A percentile compares a stretch with the other conserved stretches of the same genome.
Conservation (phyloP, 169 alveolate genomes). For the Eimeria maxima region DNA sequence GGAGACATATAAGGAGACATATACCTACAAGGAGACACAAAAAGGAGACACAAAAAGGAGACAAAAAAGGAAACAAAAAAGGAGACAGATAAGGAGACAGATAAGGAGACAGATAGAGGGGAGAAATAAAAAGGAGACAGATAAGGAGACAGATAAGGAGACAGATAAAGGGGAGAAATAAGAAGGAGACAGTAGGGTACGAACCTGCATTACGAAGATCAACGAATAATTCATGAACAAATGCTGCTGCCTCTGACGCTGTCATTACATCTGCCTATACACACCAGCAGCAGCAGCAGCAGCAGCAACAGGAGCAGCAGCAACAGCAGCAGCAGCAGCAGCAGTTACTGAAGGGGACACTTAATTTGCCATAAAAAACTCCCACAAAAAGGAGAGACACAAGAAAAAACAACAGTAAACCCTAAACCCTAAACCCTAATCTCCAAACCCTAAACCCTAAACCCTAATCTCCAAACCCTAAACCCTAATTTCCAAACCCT, state of each 20-base stretch:
- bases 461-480: neutral
- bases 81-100: neutral
- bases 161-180: neutral
- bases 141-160: neutral
- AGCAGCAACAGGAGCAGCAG: conserved; percentile 17
- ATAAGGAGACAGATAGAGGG: too few relatives aligned
- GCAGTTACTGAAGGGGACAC: too few relatives aligned
- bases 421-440: too few relatives aligned
- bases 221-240: neutral
- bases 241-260: conserved; percentile 27
- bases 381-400: neutral
- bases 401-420: too few relatives aligned
- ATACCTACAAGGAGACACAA: neutral
- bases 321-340: neutral
- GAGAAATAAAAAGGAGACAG: neutral
- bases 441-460: too few relatives aligned
- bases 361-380: too few relatives aligned
- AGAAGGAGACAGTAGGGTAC: neutral
- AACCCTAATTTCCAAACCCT: neutral
- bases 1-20: neutral
- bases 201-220: conserved; percentile 26
- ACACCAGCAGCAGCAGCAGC: conserved; percentile 5
- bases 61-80: neutral
- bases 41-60: neutral
- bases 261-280: conserved; percentile 6